These are phyloP conservation scores for Coemansia sp. DNA, from an alignment of 192 early-diverging fungal genomes.

Conservation along the genomic window DNA sequence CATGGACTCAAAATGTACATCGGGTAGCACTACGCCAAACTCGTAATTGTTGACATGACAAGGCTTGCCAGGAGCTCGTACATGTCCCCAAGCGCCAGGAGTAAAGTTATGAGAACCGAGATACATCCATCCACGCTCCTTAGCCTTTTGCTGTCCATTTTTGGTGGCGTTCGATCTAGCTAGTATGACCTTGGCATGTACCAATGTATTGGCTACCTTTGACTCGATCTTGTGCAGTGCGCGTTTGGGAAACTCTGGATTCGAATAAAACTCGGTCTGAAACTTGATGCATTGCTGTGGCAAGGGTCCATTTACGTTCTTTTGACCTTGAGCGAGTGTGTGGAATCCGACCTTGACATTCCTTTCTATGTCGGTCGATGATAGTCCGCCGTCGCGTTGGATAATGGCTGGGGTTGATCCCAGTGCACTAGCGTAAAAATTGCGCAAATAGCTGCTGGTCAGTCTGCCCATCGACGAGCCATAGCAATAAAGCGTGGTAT, in stretches of 20 bases:
- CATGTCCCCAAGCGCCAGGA: conserved; percentile 37
- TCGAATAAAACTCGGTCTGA: conserved; percentile 3
- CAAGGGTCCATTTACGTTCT: conserved; percentile 16
- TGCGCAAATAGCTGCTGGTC: conserved; percentile 5
- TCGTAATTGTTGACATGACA: conserved; percentile 44
- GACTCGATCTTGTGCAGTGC: conserved; percentile 27
- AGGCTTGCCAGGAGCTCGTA: not conserved
- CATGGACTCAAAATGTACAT: conserved; percentile 15
- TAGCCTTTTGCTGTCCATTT: not conserved
- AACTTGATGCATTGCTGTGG: conserved; percentile 23
- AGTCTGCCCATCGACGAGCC: conserved; percentile 46
- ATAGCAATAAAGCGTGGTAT: conserved; percentile 32
- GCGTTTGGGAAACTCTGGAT: conserved; percentile 1
- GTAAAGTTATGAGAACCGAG: conserved; percentile 51
- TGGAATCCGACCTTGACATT: conserved; percentile 35
- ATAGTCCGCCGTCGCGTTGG: not conserved
- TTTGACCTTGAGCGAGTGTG: conserved; percentile 23
- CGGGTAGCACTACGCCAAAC: conserved; percentile 38
- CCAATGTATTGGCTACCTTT: not conserved
- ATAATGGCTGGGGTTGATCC: not conserved
- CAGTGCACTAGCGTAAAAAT: conserved; percentile 25
- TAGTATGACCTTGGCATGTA: conserved; percentile 40
- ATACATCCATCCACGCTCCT: conserved; percentile 41
- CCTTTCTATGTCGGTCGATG: not conserved
- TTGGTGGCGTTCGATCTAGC: conserved; percentile 7